phyloP scores from a whole-genome alignment of 768 basidiomycete genomes.

The Leucocoprinus birnbaumii region DNA sequence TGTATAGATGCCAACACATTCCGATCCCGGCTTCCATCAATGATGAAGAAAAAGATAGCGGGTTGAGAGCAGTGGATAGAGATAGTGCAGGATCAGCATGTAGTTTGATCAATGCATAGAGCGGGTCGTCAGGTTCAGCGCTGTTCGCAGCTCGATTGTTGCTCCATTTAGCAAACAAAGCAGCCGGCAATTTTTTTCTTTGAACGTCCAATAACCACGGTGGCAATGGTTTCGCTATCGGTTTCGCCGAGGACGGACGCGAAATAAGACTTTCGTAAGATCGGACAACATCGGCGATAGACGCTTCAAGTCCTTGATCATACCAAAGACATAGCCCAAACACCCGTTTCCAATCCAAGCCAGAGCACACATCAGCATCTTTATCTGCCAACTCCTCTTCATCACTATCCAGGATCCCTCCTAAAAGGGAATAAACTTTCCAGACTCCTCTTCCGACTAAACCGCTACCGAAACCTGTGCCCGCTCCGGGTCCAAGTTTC shows the following conservation, averaged over 20 bases:
- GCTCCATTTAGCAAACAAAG: slow-evolving; percentile 13
- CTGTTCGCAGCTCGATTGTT: not conserved
- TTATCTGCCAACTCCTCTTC: slow-evolving; percentile 49
- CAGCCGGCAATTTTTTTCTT: slow-evolving; percentile 27
- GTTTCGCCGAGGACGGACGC: slow-evolving; percentile 38
- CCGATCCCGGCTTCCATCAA: slow-evolving; percentile 69
- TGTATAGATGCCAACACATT: slow-evolving; percentile 90
- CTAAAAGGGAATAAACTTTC: slow-evolving; percentile 80
- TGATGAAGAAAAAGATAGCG: slow-evolving; percentile 71
- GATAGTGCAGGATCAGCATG: slow-evolving; percentile 70
- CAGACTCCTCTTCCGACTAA: slow-evolving; percentile 58
- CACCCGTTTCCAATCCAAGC: slow-evolving; percentile 91
- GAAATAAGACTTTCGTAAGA: slow-evolving; percentile 49
- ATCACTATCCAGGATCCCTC: slow-evolving; percentile 62
- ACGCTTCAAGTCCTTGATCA: slow-evolving; percentile 64
- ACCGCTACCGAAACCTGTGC: slow-evolving; percentile 21
- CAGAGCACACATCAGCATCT: slow-evolving; percentile 51
- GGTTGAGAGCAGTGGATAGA: slow-evolving; percentile 64
- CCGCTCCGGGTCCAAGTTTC: slow-evolving; percentile 35
- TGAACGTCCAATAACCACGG: slow-evolving; percentile 17
- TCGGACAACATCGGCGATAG: slow-evolving; percentile 66
- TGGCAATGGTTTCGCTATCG: slow-evolving; percentile 37
- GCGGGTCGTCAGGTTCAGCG: slow-evolving; percentile 50
- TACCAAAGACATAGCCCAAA: slow-evolving; percentile 94
- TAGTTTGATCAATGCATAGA: slow-evolving; percentile 81